Evolutionary conservation across 83 land plant species (phyloP), one percentile per base, ranked within the genome.

Genomic region (Larix sibirica): DNA sequence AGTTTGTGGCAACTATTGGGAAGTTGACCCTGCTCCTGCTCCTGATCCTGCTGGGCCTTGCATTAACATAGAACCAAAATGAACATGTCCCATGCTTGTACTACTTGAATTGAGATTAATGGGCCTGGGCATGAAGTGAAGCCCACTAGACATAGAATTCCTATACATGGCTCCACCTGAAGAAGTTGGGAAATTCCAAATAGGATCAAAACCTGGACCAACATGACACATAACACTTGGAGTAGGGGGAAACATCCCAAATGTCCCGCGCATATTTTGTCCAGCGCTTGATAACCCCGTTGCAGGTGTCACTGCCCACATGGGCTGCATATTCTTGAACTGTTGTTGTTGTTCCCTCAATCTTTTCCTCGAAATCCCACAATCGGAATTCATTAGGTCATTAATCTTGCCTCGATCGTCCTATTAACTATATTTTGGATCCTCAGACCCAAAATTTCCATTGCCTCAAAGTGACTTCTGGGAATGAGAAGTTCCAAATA

Each of bases 161-260:
- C 77, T 38, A 4, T 73, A 73, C 77, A 73, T 73, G 38, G 77
- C 54, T 12, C 77, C 77, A 28, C 80, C 31, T 1, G 79, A 87
- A 44, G 81, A 59, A 23, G n/a, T 38, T 9, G 92, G 88, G 69
- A 89, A 85, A 8, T 89, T 67, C 91, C 91, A 91, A 26, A 83
- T 73, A 1, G 81, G 77, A 38, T 62, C 82, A 0, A 78, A 66
- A 26, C 28, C 24, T 1, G 80, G 62, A 1, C 54, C 64, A 24
- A 62, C 78, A 4, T 62, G 70, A 2, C 61, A 38, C 63, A 78
- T 78, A 0, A 71, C 76, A 6, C 80, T 10, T 42, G 79, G 79
- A 28, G 62, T 81, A 12, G 77, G 83, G 4, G 87, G 79, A 31
- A 90, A 77, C 93, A 91, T 91, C 89, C 87, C 87, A 64, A 89